phyloP scores from a whole-genome alignment of 2,329 filamentous ascomycete species.

The Cadophora malorum region DNA sequence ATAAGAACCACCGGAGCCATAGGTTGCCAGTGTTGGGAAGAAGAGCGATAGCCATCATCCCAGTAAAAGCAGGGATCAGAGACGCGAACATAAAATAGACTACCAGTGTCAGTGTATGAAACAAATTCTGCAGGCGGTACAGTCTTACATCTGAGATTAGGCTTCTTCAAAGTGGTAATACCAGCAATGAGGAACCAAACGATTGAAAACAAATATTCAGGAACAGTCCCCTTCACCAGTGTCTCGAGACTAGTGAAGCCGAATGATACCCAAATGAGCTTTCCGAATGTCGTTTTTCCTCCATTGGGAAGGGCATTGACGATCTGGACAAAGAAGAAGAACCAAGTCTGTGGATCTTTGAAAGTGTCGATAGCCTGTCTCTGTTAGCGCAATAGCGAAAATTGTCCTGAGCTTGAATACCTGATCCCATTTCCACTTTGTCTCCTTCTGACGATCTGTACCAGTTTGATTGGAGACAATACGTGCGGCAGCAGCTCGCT shows the following conservation, averaged over 20 bases:
- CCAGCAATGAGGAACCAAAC: not conserved
- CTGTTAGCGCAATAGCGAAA: constrained; percentile 50
- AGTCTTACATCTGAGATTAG: not conserved
- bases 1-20: not conserved
- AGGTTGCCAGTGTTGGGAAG: not conserved
- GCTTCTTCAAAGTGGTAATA: not conserved
- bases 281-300: not conserved
- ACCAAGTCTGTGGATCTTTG: constrained; percentile 15
- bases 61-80: not conserved
- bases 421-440: not conserved
- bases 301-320: not conserved
- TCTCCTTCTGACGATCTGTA: constrained; percentile 39
- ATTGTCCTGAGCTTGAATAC: not conserved
- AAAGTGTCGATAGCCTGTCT: constrained; percentile 10
- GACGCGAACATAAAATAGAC: not conserved
- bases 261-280: not conserved
- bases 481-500: not conserved
- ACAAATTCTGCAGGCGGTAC: too few relatives aligned
- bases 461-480: not conserved
- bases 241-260: constrained; percentile 1
- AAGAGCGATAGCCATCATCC: not conserved
- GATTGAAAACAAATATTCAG: not conserved
- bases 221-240: not conserved
- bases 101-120: not conserved
- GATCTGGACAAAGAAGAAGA: constrained; percentile 8